Conservation (phyloP, 441 rosid genomes). For the Flueggea neowawraea region DNA sequence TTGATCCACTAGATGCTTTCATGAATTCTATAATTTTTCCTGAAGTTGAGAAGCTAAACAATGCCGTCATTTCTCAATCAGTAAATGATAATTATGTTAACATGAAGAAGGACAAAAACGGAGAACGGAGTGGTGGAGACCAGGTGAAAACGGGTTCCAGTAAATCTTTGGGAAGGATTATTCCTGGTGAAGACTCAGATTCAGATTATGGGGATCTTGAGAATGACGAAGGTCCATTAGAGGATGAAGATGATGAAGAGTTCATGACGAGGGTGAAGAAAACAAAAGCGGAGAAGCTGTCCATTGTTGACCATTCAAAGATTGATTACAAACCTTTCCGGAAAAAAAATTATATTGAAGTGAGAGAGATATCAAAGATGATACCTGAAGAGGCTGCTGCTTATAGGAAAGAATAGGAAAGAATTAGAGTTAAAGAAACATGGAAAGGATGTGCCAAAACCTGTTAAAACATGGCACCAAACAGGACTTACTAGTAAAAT, state of each 20-base stretch:
- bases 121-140: slow-evolving; percentile 30
- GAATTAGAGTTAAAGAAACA: slow-evolving; percentile 71
- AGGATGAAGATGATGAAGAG: slow-evolving; percentile 93
- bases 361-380: slow-evolving; percentile 80
- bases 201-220: slow-evolving; percentile 70
- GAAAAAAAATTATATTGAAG: slow-evolving; percentile 82
- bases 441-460: slow-evolving; percentile 87
- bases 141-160: slow-evolving; percentile 39
- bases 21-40: slow-evolving; percentile 80
- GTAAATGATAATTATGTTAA: slow-evolving; percentile 26
- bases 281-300: slow-evolving; percentile 86
- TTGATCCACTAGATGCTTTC: slow-evolving; percentile 90
- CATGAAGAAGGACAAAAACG: slow-evolving; percentile 33
- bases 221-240: slow-evolving; percentile 51
- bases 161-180: slow-evolving; percentile 79
- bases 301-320: slow-evolving; percentile 89
- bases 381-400: slow-evolving; percentile 71
- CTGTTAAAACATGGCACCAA: slow-evolving; percentile 91
- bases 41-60: slow-evolving; percentile 81
- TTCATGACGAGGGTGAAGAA: slow-evolving; percentile 98
- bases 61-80: slow-evolving; percentile 23
- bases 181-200: slow-evolving; percentile 90
- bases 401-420: slow-evolving; percentile 80
- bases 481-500: slow-evolving; percentile 81
- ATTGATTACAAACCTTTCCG: slow-evolving; percentile 67